Conservation (phyloP, 768 basidiomycete species). For the Daedaleopsis nitida region DNA sequence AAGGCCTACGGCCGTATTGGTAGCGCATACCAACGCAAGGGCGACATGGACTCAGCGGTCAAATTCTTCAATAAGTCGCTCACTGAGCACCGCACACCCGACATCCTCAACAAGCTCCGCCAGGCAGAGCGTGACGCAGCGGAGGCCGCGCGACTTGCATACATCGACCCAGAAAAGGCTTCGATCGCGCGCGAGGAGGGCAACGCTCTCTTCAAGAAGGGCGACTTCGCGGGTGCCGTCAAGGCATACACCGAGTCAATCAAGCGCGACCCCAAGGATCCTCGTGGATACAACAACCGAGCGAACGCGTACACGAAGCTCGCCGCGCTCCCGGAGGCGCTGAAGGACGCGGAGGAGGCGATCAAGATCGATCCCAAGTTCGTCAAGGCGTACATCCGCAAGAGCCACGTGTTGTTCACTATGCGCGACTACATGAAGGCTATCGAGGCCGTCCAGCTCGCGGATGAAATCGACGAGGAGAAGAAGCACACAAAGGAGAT, state of each 20-base stretch:
- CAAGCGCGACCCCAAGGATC: slow-evolving; percentile 90
- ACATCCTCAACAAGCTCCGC: slow-evolving; percentile 88
- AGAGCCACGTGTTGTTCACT: slow-evolving; percentile 77
- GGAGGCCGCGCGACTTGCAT: slow-evolving; percentile 79
- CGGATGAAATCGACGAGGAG: slow-evolving; percentile 76
- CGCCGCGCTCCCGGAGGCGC: slow-evolving; percentile 87
- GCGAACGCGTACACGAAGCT: slow-evolving; percentile 98
- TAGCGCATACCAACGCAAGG: slow-evolving; percentile 79
- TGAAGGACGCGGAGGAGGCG: slow-evolving; percentile 94
- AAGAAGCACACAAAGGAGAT: slow-evolving; percentile 86
- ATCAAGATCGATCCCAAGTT: slow-evolving; percentile 90
- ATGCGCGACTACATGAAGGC: slow-evolving; percentile 95
- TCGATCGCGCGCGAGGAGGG: slow-evolving; percentile 89
- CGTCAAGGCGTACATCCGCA: slow-evolving; percentile 96
- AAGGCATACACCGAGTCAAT: slow-evolving; percentile 94
- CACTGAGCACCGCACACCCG: slow-evolving; percentile 94
- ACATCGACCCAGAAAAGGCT: slow-evolving; percentile 85
- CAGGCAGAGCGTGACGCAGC: slow-evolving; percentile 76
- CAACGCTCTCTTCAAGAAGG: slow-evolving; percentile 87
- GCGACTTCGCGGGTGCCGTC: slow-evolving; percentile 90
- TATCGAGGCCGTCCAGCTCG: slow-evolving; percentile 79
- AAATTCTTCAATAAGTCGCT: slow-evolving; percentile 94
- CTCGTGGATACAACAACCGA: slow-evolving; percentile 95
- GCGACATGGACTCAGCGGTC: slow-evolving; percentile 75
- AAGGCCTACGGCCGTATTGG: slow-evolving; percentile 94